Conservation (phyloP, 768 basidiomycete genomes). For the Exidia glandulosa region DNA sequence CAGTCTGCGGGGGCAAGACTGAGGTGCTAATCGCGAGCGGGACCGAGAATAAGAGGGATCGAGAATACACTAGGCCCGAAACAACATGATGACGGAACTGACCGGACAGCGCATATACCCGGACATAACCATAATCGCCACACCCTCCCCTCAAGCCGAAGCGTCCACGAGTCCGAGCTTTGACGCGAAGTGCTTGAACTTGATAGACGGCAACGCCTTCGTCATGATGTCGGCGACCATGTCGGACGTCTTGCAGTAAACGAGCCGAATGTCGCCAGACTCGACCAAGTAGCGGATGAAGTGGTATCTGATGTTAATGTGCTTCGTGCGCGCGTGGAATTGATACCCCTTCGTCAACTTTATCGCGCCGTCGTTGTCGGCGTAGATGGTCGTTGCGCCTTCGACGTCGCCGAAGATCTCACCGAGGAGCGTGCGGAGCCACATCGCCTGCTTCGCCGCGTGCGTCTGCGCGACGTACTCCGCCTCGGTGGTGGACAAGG, state of each 20-base stretch:
- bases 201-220: no score
- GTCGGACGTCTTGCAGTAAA: slow-evolving; percentile 9
- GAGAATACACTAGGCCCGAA: no score
- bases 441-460: slow-evolving; percentile 14
- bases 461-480: slow-evolving; percentile 27
- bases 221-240: slow-evolving; percentile 17
- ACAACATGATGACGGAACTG: no score
- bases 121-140: no score
- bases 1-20: no score
- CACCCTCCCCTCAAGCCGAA: no score
- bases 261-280: slow-evolving; percentile 6
- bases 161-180: no score
- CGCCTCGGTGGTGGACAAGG: slow-evolving; percentile 26
- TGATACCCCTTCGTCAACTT: slow-evolving; percentile 17
- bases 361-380: slow-evolving; percentile 23
- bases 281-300: slow-evolving; percentile 20
- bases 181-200: no score
- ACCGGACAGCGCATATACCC: no score
- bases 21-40: no score
- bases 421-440: slow-evolving; percentile 7
- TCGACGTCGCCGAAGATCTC: not conserved
- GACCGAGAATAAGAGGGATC: no score
- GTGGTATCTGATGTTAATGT: slow-evolving; percentile 27
- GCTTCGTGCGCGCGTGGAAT: slow-evolving; percentile 24
- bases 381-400: no score